Base-by-base conservation (phyloP, 768 basidiomycete genomes). In the Leccinum subtestaceum region DNA sequence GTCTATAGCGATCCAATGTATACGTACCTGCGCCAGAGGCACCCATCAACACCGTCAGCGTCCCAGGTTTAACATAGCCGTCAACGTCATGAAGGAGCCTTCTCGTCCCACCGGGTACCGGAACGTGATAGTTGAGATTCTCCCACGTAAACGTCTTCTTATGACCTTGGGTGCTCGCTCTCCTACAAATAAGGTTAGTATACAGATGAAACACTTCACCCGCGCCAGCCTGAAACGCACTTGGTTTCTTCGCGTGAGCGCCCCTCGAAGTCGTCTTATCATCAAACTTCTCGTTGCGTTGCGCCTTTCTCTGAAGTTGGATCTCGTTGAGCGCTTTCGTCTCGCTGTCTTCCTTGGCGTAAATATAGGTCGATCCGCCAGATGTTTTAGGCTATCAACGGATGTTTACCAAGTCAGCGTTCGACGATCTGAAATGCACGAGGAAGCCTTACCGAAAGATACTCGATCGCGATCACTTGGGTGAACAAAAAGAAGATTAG, bases 31-130 rank as follows among this genome's bases (percentile, higher is more conserved):
- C 89, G 54, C 90, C 90, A 59, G 86, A 87, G 13, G 88, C 88
- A 60, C 93, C 93, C 91, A 95, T 93, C 10, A 95, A 79, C 1
- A 91, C 93, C 0, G 93, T 93, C 60, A 94, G 72, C n/a, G 86
- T 91, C 3, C 92, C 93, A 10, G 93, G 93, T 64, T 87, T 88
- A 46, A 92, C 89, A 66, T 86, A 93, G 0, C 92, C 92, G 61
- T 79, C 81, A 17, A 94, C 84, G 62, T 91, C 85, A 65, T 92
- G 84, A 38, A 94, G 80, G 10, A 94, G 77, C 46, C 83, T 80
- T 8, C 75, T 78, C 13, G 77, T 78, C 8, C 88, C 88, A 25
- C 80, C 80, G 1, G 84, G 77, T 0, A 87, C 81, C 1, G 88
- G 90, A 0, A 93, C 87, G 64, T 82, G 79, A 65, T 95, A 95